phyloP scores from a whole-genome alignment of 176 grass and related monocot genomes.

The Cenchrus purpureus region DNA sequence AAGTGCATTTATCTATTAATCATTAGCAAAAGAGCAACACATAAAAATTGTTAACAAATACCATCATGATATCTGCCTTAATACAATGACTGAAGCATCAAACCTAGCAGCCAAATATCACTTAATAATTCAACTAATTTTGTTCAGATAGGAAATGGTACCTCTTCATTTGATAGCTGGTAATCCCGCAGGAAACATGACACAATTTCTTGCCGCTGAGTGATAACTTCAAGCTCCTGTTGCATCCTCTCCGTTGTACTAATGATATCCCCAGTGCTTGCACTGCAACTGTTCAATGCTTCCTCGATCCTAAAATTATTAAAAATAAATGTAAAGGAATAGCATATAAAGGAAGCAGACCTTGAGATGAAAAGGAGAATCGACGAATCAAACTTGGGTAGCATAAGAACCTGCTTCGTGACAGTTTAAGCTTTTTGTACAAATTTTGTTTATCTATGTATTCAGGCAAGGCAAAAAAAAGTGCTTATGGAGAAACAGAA shows the following conservation, averaged over 20 bases:
- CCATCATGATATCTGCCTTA: background rate
- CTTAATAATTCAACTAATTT: slow-evolving; percentile 6
- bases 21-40: slow-evolving; percentile 36
- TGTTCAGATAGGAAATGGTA: slow-evolving; percentile 29
- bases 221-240: slow-evolving; percentile 95
- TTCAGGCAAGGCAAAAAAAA: background rate
- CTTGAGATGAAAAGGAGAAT: slow-evolving; percentile 14
- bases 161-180: slow-evolving; percentile 97
- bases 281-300: slow-evolving; percentile 82
- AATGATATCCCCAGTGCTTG: slow-evolving; percentile 94
- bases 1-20: slow-evolving; percentile 85
- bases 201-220: slow-evolving; percentile 91
- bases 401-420: background rate
- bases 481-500: background rate
- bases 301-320: slow-evolving; percentile 74
- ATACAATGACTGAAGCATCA: background rate
- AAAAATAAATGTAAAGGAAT: slow-evolving; percentile 37
- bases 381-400: background rate
- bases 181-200: slow-evolving; percentile 98
- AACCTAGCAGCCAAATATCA: slow-evolving; percentile 15
- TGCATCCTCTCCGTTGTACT: slow-evolving; percentile 97
- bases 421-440: background rate
- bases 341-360: background rate
- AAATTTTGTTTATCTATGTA: background rate
- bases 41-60: slow-evolving; percentile 9